Evolutionary conservation across 2,329 filamentous ascomycete species (phyloP), one percentile per base, ranked within the genome.

Genomic region (Pleurostoma richardsiae): DNA sequence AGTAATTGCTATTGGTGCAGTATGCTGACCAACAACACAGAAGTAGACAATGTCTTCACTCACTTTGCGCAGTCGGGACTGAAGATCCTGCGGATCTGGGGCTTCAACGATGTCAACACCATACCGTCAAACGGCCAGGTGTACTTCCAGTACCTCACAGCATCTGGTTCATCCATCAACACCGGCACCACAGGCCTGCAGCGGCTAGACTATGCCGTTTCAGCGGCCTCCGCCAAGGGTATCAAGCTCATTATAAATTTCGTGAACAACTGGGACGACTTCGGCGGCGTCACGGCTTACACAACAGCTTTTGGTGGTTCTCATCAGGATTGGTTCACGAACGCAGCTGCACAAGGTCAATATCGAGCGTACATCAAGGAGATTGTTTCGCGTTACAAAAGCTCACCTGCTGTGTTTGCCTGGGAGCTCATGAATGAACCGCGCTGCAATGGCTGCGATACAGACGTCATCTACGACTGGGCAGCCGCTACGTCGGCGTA

Each of bases 221-320:
- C 71, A 38, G 68, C 76, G 0, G 82, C 82, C 4, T 80, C 83
- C 60, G 68, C 70, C 46, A 69, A 77, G 45, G 77, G 76, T 4
- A 70, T 86, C 54, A 83, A 83, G 60, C 66, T 86, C 4, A 82
- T 86, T 50, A 76, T 83, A 57, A 77, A 80, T 54, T 80, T 85
- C 40, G 79, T 86, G 46, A 87, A 87, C 65, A 80, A 86, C 65
- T 88, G 83, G 82, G 70, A 69, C 41, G 84, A 87, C 56, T 86
- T 84, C 40, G 82, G 80, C 29, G 82, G 82, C 42, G 83, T 85
- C 65, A 68, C 70, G 8, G 76, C 77, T 2, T 85, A 84, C 54
- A 72, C 73, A 40, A 66, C 61, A 8, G 76, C 74, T 2, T 83
- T 78, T 47, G 79, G 77, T 36, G 74, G 73, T 27, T 64, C 60